Evolutionary conservation across 2,329 filamentous ascomycete genomes (phyloP).

Genomic region (Paradendryphiella salina): DNA sequence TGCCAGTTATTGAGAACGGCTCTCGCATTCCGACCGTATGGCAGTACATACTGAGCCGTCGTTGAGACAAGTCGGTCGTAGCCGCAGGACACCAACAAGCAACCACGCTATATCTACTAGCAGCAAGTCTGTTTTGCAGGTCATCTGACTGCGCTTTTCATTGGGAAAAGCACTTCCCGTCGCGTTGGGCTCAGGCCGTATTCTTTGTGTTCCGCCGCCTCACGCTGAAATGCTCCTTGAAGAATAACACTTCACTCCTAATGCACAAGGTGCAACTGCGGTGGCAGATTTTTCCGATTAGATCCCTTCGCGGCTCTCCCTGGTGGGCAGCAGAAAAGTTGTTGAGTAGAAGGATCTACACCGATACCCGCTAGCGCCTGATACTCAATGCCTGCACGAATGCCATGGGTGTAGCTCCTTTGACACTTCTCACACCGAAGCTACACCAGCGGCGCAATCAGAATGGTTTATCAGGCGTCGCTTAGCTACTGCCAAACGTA

Average conservation of each 20-base stretch:
- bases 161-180: background rate
- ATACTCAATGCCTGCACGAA: conserved; percentile 10
- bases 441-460: conserved; percentile 7
- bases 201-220: background rate
- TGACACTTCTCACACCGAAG: conserved; percentile 5
- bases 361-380: conserved; percentile 9
- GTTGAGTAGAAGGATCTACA: conserved; percentile 10
- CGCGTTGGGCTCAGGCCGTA: background rate
- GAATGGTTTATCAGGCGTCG: conserved; percentile 12
- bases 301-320: background rate
- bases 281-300: background rate
- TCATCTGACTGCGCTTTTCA: background rate
- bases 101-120: background rate
- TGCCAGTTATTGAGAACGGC: background rate
- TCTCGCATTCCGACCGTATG: background rate
- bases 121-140: background rate
- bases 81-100: background rate
- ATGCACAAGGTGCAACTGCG: background rate
- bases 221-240: background rate
- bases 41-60: background rate
- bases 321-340: background rate
- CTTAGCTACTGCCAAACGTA: conserved; percentile 10
- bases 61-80: background rate
- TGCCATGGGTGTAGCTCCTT: conserved; percentile 8
- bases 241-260: background rate